Evolutionary conservation across 371 early-diverging fungal species (phyloP).

Genomic region (Mortierella sp.): DNA sequence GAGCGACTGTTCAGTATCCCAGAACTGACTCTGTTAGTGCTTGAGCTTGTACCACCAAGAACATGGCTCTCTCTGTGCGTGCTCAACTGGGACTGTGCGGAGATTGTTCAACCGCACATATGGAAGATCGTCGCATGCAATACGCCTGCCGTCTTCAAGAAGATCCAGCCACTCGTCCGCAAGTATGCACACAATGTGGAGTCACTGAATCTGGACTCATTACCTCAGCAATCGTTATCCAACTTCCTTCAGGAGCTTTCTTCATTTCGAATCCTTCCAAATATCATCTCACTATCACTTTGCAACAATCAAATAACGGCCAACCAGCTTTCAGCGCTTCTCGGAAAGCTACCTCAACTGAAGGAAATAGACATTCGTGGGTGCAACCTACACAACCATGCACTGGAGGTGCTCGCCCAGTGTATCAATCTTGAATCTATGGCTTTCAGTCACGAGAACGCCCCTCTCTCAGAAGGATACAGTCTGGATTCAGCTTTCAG

Average conservation of each 20-base stretch:
- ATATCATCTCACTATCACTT: conserved; percentile 4
- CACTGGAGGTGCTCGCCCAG: conserved; percentile 3
- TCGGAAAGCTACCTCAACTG: conserved; percentile 5
- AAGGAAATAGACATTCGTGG: conserved; percentile 8
- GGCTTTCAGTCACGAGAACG: conserved; percentile 4
- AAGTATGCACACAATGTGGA: conserved; percentile 1
- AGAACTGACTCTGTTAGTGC: conserved; percentile 10
- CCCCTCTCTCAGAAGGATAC: neutral
- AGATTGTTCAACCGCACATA: neutral
- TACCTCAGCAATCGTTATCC: neutral
- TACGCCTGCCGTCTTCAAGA: neutral
- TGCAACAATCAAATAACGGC: neutral
- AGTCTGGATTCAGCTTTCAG: neutral
- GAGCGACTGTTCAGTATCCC: conserved; percentile 3
- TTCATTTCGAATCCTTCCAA: neutral
- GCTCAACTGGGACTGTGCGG: conserved; percentile 16
- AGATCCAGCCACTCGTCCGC: neutral
- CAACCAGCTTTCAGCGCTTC: neutral
- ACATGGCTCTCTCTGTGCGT: conserved; percentile 1
- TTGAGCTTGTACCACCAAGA: neutral
- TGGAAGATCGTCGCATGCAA: conserved; percentile 16
- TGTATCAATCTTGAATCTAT: conserved; percentile 22
- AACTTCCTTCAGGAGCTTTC: too few species aligned
- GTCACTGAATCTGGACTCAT: neutral
- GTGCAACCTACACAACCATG: conserved; percentile 3